Evolutionary conservation across 2,329 filamentous ascomycete genomes (phyloP).

Genomic region (Claviceps cyperi): DNA sequence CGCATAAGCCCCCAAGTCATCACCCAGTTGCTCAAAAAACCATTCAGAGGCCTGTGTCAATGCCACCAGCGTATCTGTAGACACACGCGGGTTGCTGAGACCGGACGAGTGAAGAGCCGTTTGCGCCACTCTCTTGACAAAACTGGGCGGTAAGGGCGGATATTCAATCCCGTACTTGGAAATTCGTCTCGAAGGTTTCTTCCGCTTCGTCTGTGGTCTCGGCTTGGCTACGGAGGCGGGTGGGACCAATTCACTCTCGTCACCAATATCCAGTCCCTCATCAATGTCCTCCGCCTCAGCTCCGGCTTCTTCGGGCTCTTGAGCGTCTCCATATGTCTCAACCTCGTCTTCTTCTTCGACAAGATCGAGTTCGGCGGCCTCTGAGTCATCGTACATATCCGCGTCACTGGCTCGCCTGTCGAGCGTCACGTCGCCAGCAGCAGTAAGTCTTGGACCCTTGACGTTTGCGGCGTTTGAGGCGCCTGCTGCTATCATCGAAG

Average conservation of each 20-base stretch:
- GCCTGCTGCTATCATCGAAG: background rate
- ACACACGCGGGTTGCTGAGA: slow-evolving; percentile 52
- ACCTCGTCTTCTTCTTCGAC: background rate
- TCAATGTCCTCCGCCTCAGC: background rate
- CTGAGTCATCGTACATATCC: slow-evolving; percentile 1
- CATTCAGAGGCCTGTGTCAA: slow-evolving; percentile 74
- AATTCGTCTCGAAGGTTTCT: slow-evolving; percentile 27
- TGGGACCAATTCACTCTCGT: background rate
- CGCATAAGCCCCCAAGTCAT: slow-evolving; percentile 67
- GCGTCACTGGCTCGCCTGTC: slow-evolving; percentile 4
- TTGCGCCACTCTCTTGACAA: slow-evolving; percentile 61
- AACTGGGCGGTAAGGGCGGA: slow-evolving; percentile 54
- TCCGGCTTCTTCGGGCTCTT: background rate
- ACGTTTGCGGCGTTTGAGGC: background rate
- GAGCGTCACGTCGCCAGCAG: slow-evolving; percentile 4
- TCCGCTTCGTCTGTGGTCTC: slow-evolving; percentile 7
- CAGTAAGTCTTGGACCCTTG: background rate
- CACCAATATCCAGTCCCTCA: background rate
- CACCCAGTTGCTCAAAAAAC: slow-evolving; percentile 80
- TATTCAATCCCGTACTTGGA: slow-evolving; percentile 65
- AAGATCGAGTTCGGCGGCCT: background rate
- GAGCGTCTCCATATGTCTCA: background rate
- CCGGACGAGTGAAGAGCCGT: slow-evolving; percentile 56
- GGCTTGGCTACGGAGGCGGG: slow-evolving; percentile 2
- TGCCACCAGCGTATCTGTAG: slow-evolving; percentile 56